Evolutionary conservation across 2,329 filamentous ascomycete species (phyloP), one percentile per base, ranked within the genome.

Genomic region (Pseudogymnoascus sp.): DNA sequence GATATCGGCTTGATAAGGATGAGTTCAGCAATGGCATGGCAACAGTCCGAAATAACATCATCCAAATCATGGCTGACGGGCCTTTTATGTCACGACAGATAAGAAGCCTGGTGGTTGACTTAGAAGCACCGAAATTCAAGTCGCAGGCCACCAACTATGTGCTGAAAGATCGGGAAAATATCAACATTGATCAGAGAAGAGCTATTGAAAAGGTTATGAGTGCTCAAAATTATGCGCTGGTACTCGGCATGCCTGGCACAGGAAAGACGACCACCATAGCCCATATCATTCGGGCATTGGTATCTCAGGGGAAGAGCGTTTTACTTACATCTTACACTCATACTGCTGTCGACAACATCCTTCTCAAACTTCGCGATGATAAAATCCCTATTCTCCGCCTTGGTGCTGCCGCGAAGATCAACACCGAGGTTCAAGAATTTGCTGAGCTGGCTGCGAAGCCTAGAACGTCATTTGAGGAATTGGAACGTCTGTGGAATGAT

Each of bases 1-100:
- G 83, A 56, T 99, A 96, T 68, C 87, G 94, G 21, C 77, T 99
- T 3, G 94, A 99, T 74, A 96, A 96, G 71, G 94, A 99, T 68
- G 94, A 99, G 70, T 99, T 99, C 73, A 95, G 90, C 74, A 97
- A 95, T 68, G 94, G 94, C 61, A 95, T 99, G 90, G 91, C 94
- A 2, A 88, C 88, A 28, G 89, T 96, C 48, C 85, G 94, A 59
- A 96, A 96, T 73, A 99, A 97, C 66, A 80, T 99, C 1, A 83
- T 97, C 30, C 89, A 92, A 65, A 82, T 96, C 67, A 97, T 99
- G 92, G 83, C 89, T 38, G 84, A 91, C 65, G 83, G 84, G 41
- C 77, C 86, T 1, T 86, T 84, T 66, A 86, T 86, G 55, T 84
- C 89, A 18, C 78, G 80, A 52, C 80, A 91, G 67, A 83, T 95